Evolutionary conservation across 2,329 filamentous ascomycete species (phyloP), one percentile per base, ranked within the genome.

Genomic region (Ophiostoma triangulosporum): DNA sequence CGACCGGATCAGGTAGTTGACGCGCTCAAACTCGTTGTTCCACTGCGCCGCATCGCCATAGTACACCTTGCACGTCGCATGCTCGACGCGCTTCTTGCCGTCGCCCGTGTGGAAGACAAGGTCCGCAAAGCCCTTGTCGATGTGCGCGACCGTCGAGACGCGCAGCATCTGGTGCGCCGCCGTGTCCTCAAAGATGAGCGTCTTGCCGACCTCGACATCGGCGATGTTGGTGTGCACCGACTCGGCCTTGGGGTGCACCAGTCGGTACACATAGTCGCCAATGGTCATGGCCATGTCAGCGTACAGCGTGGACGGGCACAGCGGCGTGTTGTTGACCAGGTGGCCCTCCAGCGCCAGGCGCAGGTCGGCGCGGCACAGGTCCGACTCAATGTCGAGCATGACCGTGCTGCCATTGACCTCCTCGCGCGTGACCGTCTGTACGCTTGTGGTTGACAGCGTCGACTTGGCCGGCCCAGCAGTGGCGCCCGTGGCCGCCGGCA

Each of bases 181-280:
- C 27, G 64, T 67, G 40, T 69, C 63, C 52, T 75, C 65, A 43
- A 76, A 72, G 57, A 89, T 84, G 56, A 90, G 70, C 32, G 83
- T 80, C 72, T 87, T 86, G 50, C 74, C 74, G 1, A 86, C 82
- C 63, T 84, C 78, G 71, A 88, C 80, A 49, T 80, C 71, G 58
- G 73, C 73, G 20, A 88, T 78, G 58, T 87, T 84, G 59, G 80
- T 70, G 22, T 78, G 79, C 20, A 81, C 71, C 20, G 8, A 71
- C 51, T 75, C 70, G 8, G 70, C 67, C 20, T 75, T 74, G 3
- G 81, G 80, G 7, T 74, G 73, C 27, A 82, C 65, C 60, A 83
- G 70, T 66, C 80, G 80, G 69, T 81, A 83, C 27, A 81, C 75
- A 61, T 87, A 86, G 62, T 84, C 77, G 59, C 77, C 77, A 45